Conservation (phyloP, 2,329 filamentous ascomycete species). For the Fusarium continuum region DNA sequence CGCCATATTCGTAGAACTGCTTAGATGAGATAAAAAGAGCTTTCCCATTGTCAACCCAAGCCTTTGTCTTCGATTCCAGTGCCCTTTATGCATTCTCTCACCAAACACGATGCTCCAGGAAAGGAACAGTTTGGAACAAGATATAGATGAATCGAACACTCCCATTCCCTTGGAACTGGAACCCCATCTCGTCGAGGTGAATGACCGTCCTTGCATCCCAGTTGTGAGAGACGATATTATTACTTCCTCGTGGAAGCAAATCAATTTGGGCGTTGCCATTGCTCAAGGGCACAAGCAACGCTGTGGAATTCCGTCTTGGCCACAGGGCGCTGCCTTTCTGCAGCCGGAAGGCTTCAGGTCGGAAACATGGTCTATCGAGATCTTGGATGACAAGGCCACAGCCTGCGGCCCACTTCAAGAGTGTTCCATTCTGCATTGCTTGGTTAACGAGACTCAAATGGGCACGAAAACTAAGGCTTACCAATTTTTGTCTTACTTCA, state of each 20-base stretch:
- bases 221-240: not conserved
- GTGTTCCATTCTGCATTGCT: not conserved
- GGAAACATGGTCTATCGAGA: conserved; percentile 13
- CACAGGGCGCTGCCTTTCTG: conserved; percentile 23
- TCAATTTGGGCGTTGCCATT: conserved; percentile 9
- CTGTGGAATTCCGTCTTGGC: conserved; percentile 13
- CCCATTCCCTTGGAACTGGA: conserved; percentile 22
- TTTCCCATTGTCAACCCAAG: not conserved
- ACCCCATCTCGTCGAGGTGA: conserved; percentile 32
- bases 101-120: not conserved
- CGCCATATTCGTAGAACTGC: not conserved
- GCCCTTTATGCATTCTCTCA: not conserved
- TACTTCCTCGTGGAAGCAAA: conserved; percentile 22
- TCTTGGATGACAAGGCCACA: conserved; percentile 19
- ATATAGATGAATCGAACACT: conserved; percentile 36
- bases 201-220: conserved; percentile 31
- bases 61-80: not conserved
- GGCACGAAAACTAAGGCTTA: not conserved
- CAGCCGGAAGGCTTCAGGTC: conserved; percentile 34
- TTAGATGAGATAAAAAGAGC: not conserved
- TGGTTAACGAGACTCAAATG: not conserved
- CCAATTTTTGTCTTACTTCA: conserved; percentile 23
- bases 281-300: conserved; percentile 27
- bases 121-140: conserved; percentile 17
- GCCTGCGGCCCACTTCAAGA: conserved; percentile 12